phyloP scores from a whole-genome alignment of 768 basidiomycete species.

The Mycena albidolilacea region DNA sequence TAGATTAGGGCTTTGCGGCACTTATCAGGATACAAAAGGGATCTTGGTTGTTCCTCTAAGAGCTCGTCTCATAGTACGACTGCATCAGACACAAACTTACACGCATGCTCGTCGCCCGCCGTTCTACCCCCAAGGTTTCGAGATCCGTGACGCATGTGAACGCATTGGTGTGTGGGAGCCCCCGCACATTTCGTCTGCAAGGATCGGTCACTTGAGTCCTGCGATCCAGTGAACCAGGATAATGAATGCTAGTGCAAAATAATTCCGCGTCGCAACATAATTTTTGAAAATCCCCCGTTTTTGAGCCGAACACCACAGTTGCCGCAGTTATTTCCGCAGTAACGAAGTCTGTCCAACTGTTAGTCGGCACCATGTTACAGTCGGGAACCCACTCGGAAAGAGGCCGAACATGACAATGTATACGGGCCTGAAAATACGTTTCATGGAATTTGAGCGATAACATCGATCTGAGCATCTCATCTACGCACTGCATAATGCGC shows the following conservation, averaged over 20 bases:
- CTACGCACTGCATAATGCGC: too few species aligned
- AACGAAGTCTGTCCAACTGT: not conserved
- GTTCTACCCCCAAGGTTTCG: not conserved
- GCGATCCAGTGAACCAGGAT: not conserved
- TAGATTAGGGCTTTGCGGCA: too few species aligned
- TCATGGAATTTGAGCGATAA: too few species aligned
- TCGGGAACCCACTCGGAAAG: not conserved
- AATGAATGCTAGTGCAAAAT: not conserved
- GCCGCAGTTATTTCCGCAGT: too few species aligned
- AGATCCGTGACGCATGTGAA: not conserved
- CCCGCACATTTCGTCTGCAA: not conserved
- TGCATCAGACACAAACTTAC: not conserved
- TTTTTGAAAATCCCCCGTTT: too few species aligned
- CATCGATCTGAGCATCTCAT: too few species aligned
- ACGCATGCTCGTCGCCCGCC: not conserved
- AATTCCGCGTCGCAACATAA: not conserved
- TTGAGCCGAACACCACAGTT: too few species aligned
- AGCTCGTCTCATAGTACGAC: not conserved
- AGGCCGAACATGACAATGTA: not conserved
- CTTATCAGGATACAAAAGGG: not conserved
- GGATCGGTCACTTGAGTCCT: not conserved
- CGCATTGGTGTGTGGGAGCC: too few species aligned
- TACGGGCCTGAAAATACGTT: too few species aligned
- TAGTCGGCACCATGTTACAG: not conserved
- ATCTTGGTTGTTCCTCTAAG: not conserved